Conservation (phyloP, 768 basidiomycete genomes). For the Nidularia sp. region DNA sequence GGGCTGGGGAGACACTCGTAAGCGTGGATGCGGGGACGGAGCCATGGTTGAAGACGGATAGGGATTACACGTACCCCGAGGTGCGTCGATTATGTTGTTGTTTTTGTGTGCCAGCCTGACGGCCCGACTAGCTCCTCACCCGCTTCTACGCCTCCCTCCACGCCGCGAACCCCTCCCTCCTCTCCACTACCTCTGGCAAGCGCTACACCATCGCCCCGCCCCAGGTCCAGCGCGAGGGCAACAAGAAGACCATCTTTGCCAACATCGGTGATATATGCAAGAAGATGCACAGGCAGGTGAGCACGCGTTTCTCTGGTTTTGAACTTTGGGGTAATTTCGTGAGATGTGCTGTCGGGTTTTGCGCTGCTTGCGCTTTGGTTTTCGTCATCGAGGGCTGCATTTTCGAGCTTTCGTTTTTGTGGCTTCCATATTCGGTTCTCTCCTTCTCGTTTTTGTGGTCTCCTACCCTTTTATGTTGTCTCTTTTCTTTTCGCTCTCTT, state of each 20-base stretch:
- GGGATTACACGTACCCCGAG: slow-evolving; percentile 96
- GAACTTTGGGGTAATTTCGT: too few relatives aligned
- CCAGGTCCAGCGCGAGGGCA: slow-evolving; percentile 89
- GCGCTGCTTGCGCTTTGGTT: too few relatives aligned
- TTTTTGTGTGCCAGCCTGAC: background rate
- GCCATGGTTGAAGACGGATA: slow-evolving; percentile 88
- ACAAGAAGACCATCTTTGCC: slow-evolving; percentile 96
- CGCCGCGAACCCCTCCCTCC: slow-evolving; percentile 89
- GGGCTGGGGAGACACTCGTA: slow-evolving; percentile 42
- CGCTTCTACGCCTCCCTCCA: slow-evolving; percentile 92
- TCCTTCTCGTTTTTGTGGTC: too few relatives aligned
- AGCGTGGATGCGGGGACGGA: slow-evolving; percentile 74
- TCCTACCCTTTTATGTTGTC: too few relatives aligned
- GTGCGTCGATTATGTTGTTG: slow-evolving; percentile 32
- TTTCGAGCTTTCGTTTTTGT: too few relatives aligned
- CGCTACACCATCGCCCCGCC: slow-evolving; percentile 98
- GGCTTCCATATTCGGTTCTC: too few relatives aligned
- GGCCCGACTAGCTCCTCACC: slow-evolving; percentile 67
- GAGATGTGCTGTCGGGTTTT: too few relatives aligned
- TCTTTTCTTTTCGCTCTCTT: too few relatives aligned
- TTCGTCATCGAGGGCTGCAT: too few relatives aligned
- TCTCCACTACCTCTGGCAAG: slow-evolving; percentile 77
- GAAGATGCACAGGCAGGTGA: slow-evolving; percentile 85
- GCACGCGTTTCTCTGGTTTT: slow-evolving; percentile 1
- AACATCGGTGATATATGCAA: slow-evolving; percentile 98